These are phyloP conservation scores for Diaporthe capsici DNA, from an alignment of 2,329 filamentous ascomycete species.

Conservation along the genomic window DNA sequence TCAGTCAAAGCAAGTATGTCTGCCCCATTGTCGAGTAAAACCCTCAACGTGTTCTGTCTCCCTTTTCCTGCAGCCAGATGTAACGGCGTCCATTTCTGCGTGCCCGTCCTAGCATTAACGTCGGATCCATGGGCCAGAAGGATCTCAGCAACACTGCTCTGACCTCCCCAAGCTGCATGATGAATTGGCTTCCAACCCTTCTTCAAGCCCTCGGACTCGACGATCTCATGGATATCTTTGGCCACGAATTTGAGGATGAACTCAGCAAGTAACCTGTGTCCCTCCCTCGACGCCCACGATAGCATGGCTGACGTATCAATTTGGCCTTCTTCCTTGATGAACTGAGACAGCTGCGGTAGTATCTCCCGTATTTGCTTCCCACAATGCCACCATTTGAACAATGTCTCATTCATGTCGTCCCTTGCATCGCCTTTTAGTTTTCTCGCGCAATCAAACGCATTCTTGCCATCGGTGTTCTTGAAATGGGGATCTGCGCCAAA, in stretches of 20 bases:
- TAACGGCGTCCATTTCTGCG: not conserved
- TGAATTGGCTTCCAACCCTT: not conserved
- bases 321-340: not conserved
- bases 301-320: not conserved
- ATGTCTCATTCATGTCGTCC: not conserved
- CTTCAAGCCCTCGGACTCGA: not conserved
- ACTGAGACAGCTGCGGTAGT: not conserved
- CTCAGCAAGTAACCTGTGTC: not conserved
- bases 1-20: not conserved
- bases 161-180: not conserved
- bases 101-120: not conserved
- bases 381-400: not conserved
- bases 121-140: not conserved
- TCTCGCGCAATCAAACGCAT: not conserved
- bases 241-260: not conserved
- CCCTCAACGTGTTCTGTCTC: not conserved
- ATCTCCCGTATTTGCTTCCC: not conserved
- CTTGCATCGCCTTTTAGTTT: fast-evolving
- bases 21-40: not conserved
- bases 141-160: not conserved
- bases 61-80: not conserved
- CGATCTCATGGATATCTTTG: not conserved
- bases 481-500: not conserved
- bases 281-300: not conserved
- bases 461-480: not conserved